Conservation (phyloP, 2,329 filamentous ascomycete species). For the Metarhizium rileyi region DNA sequence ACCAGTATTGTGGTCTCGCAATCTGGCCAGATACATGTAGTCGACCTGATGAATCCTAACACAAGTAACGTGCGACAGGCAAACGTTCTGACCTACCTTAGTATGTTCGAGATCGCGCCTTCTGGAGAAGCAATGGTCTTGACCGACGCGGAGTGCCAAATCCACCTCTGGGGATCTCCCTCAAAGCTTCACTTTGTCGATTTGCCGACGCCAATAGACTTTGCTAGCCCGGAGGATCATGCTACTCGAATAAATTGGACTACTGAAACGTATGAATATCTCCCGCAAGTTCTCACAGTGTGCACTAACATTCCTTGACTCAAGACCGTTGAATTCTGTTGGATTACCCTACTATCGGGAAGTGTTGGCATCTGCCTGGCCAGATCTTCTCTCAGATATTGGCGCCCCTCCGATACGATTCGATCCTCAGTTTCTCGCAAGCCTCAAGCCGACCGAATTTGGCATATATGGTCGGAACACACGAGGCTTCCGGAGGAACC, state of each 20-base stretch:
- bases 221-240: slow-evolving; percentile 56
- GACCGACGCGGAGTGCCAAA: slow-evolving; percentile 65
- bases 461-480: slow-evolving; percentile 73
- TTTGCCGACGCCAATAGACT: slow-evolving; percentile 66
- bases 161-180: slow-evolving; percentile 84
- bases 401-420: slow-evolving; percentile 71
- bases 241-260: slow-evolving; percentile 57
- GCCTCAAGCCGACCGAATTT: slow-evolving; percentile 62
- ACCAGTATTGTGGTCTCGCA: slow-evolving; percentile 91
- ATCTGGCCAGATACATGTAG: slow-evolving; percentile 86
- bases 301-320: slow-evolving; percentile 5
- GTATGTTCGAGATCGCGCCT: slow-evolving; percentile 74
- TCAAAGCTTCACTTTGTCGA: slow-evolving; percentile 82
- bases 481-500: slow-evolving; percentile 64
- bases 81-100: slow-evolving; percentile 64
- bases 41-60: slow-evolving; percentile 90
- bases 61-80: slow-evolving; percentile 77
- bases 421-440: slow-evolving; percentile 59
- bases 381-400: slow-evolving; percentile 74
- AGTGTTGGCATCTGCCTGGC: slow-evolving; percentile 79
- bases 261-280: slow-evolving; percentile 50
- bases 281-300: background rate
- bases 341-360: slow-evolving; percentile 95
- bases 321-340: slow-evolving; percentile 68
- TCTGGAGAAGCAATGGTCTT: slow-evolving; percentile 80